Percentiles rank a stretch among this genome's conserved stretches.
Conservation (phyloP, 139 green algal species). For the Haematococcus lacustris region DNA sequence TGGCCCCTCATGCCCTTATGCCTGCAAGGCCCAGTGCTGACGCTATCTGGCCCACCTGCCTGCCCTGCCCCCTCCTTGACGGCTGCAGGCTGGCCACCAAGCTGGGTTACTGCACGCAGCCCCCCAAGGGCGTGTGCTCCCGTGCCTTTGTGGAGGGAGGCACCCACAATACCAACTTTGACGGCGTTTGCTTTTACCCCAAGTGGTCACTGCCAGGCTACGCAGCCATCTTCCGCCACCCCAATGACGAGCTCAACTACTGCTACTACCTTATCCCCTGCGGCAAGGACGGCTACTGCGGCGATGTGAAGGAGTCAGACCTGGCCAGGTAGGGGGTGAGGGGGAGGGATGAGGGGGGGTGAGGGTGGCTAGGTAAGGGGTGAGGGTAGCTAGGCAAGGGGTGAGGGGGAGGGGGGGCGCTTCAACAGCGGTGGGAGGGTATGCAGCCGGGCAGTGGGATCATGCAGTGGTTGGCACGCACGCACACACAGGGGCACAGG, state of each 20-base stretch:
- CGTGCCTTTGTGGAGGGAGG: constrained; percentile 77
- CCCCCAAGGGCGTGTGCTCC: constrained; percentile 72
- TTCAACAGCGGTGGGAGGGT: too few species aligned
- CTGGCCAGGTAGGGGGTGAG: not conserved
- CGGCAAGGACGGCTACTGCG: constrained; percentile 62
- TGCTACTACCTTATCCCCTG: constrained; percentile 94
- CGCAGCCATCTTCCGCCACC: constrained; percentile 51
- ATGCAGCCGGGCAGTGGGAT: too few species aligned
- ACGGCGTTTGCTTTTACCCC: constrained; percentile 72
- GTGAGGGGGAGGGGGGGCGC: too few species aligned
- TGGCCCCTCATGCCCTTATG: too few species aligned
- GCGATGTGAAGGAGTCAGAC: constrained; percentile 68
- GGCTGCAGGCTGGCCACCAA: constrained; percentile 71
- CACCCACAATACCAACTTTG: constrained; percentile 88
- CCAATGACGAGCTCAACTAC: constrained; percentile 88
- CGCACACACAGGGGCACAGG: too few species aligned
- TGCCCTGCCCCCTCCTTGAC: too few species aligned
- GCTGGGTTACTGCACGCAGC: constrained; percentile 82
- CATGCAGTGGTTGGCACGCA: too few species aligned
- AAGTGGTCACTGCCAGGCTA: constrained; percentile 71
- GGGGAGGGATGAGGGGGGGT: not conserved
- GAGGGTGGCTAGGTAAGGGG: too few species aligned
- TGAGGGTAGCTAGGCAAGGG: too few species aligned
- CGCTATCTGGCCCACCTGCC: too few species aligned
- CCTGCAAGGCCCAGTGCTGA: too few species aligned